Evolutionary conservation across 441 rosid species (phyloP).

Genomic region (Theobroma grandiflorum): DNA sequence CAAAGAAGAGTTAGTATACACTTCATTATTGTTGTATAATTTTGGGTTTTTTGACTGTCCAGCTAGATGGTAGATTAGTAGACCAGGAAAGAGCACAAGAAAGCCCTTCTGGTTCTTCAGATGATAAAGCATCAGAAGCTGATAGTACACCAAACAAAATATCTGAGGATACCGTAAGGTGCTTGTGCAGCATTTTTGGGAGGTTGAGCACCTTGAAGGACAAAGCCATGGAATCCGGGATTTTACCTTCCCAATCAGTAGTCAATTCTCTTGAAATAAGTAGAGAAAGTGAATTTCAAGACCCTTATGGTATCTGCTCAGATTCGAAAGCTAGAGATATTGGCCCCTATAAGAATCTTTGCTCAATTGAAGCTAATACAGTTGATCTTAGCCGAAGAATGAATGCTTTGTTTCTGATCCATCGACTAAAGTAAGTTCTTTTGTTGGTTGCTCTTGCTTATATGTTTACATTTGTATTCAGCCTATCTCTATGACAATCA

Average conservation of each 20-base stretch:
- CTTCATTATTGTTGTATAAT: slow-evolving; percentile 11
- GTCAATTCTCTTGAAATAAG: slow-evolving; percentile 26
- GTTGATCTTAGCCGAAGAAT: slow-evolving; percentile 59
- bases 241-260: slow-evolving; percentile 17
- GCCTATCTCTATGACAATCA: slow-evolving; percentile 12
- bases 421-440: slow-evolving; percentile 67
- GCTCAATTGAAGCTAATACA: slow-evolving; percentile 55
- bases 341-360: slow-evolving; percentile 66
- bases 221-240: slow-evolving; percentile 32
- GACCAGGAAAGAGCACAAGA: slow-evolving; percentile 65
- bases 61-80: slow-evolving; percentile 67
- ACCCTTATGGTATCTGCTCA: slow-evolving; percentile 60
- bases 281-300: slow-evolving; percentile 41
- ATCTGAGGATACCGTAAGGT: slow-evolving; percentile 70
- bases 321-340: slow-evolving; percentile 54
- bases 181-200: slow-evolving; percentile 60
- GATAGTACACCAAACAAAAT: slow-evolving; percentile 63
- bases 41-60: slow-evolving; percentile 33
- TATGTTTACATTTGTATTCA: slow-evolving; percentile 6
- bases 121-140: slow-evolving; percentile 46
- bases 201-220: slow-evolving; percentile 70
- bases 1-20: background rate
- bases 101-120: slow-evolving; percentile 47
- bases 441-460: background rate
- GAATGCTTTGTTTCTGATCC: slow-evolving; percentile 63